These are phyloP conservation scores for Ophiostoma fasciatum DNA, from an alignment of 2,329 filamentous ascomycete genomes.

Conservation along the genomic window DNA sequence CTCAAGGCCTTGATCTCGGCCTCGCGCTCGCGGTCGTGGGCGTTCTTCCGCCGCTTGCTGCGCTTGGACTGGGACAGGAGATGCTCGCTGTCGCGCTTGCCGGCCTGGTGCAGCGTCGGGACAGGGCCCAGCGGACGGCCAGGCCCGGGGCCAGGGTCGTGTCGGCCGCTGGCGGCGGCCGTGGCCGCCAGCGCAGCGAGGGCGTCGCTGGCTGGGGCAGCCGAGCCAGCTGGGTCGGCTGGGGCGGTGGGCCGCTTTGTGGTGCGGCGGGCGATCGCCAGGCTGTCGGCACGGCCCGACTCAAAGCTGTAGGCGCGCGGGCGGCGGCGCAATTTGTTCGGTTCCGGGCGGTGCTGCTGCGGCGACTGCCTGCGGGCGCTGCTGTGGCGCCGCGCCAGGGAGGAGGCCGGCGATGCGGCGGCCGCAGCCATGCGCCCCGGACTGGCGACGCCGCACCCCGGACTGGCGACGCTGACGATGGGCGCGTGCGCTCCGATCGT, in stretches of 20 bases:
- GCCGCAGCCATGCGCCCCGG: no score
- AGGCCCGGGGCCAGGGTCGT: no score
- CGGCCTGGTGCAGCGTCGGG: slow-evolving; percentile 40
- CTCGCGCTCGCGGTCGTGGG: slow-evolving; percentile 60
- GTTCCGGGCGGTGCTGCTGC: slow-evolving; percentile 26
- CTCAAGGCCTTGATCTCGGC: slow-evolving; percentile 82
- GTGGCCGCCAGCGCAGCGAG: slow-evolving; percentile 9
- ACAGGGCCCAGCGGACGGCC: slow-evolving; percentile 20
- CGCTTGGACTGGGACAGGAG: slow-evolving; percentile 51
- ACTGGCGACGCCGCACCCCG: no score
- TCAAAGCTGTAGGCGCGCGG: slow-evolving; percentile 47
- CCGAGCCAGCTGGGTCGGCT: no score
- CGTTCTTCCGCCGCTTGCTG: slow-evolving; percentile 62
- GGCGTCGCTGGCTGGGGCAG: no score
- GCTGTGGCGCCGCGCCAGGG: no score
- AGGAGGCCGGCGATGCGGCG: no score
- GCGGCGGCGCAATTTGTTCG: slow-evolving; percentile 33
- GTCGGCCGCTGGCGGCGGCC: no score
- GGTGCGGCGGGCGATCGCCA: slow-evolving; percentile 22
- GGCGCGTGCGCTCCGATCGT: slow-evolving; percentile 26
- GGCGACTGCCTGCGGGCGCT: no score
- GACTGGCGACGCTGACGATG: slow-evolving; percentile 8
- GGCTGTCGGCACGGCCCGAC: slow-evolving; percentile 39
- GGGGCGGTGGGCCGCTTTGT: no score
- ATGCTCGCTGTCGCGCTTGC: slow-evolving; percentile 45